Percentiles rank a stretch among this genome's conserved stretches.
These are phyloP conservation scores for Chalara sp. DNA, from an alignment of 2,329 filamentous ascomycete species.

Conservation along the genomic window DNA sequence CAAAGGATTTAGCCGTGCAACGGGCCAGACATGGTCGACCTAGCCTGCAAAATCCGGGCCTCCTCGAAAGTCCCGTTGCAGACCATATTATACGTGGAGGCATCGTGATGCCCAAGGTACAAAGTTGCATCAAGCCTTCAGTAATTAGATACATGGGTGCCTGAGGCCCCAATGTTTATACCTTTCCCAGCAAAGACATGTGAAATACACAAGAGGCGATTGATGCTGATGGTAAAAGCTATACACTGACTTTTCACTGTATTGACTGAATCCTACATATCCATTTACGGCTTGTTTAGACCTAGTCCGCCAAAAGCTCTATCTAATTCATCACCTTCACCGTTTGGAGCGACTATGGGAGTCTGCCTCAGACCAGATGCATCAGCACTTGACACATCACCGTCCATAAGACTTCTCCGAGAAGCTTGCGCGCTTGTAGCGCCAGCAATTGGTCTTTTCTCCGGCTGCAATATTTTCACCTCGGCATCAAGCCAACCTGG, in stretches of 20 bases:
- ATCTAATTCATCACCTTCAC: conserved; percentile 45
- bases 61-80: conserved; percentile 13
- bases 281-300: conserved; percentile 20
- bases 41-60: no score
- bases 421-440: conserved; percentile 5
- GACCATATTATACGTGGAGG: conserved; percentile 24
- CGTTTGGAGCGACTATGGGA: conserved; percentile 33
- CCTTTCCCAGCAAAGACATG: no score
- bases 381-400: conserved; percentile 24
- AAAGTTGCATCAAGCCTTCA: neutral
- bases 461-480: conserved; percentile 60
- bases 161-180: no score
- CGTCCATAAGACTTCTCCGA: conserved; percentile 21
- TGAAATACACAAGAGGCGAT: no score
- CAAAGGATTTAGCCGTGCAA: no score
- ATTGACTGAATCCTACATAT: no score
- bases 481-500: conserved; percentile 78
- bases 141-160: no score
- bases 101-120: conserved; percentile 20
- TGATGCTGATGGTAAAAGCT: no score
- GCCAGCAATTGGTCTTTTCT: conserved; percentile 34
- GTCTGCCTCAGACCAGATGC: conserved; percentile 20
- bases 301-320: conserved; percentile 42
- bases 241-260: no score
- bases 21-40: no score